These are phyloP conservation scores for Gonium pectorale DNA, from an alignment of 139 green algal species.

Conservation along the genomic window DNA sequence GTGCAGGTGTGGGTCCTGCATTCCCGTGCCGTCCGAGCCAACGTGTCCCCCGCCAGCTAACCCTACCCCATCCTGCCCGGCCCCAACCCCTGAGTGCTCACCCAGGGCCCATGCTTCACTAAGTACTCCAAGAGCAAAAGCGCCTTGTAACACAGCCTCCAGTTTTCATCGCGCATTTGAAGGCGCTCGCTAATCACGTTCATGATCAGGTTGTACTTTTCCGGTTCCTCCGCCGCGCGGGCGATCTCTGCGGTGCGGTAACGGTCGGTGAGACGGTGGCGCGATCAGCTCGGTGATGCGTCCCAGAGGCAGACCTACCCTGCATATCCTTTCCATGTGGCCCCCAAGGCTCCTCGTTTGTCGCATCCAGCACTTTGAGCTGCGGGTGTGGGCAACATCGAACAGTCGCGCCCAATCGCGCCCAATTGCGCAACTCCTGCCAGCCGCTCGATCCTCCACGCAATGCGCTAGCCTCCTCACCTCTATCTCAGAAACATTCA, in stretches of 20 bases:
- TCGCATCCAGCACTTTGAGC: conserved; percentile 83
- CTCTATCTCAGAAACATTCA: conserved; percentile 70
- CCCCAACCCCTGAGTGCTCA: conserved; percentile 21
- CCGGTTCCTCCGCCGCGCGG: conserved; percentile 72
- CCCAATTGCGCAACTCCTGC: no score
- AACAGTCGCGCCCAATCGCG: no score
- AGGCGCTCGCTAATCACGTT: conserved; percentile 78
- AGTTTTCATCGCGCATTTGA: conserved; percentile 84
- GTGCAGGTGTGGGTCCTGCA: no score
- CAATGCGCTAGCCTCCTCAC: no score
- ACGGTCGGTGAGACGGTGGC: not conserved
- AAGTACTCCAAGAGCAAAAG: conserved; percentile 93
- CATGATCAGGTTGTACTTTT: conserved; percentile 90
- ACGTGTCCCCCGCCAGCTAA: no score
- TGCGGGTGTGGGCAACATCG: no score
- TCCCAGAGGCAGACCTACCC: conserved; percentile 57
- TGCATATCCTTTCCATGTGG: conserved; percentile 87
- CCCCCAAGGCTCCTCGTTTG: conserved; percentile 91
- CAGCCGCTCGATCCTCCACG: no score
- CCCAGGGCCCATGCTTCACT: conserved; percentile 85
- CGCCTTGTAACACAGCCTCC: conserved; percentile 94
- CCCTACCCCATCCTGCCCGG: no score
- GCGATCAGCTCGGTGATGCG: not conserved
- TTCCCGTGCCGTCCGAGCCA: no score
- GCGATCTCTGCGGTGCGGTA: conserved; percentile 81